Base-by-base conservation (phyloP, 2,329 filamentous ascomycete genomes). In the Arachnomyces sp. region DNA sequence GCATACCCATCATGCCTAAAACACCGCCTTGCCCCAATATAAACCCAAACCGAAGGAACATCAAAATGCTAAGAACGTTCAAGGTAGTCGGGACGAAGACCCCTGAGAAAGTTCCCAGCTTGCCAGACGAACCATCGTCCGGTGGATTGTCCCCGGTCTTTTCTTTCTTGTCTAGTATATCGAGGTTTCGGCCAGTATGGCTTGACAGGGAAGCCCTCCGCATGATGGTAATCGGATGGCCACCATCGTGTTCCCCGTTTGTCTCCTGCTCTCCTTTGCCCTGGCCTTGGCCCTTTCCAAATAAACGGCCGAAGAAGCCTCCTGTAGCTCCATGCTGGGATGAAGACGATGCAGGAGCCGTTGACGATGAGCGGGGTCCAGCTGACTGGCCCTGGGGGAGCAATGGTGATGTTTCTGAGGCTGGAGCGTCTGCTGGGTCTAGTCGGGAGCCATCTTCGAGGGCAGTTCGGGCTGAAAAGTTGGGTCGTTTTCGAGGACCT, bases 11-110 rank as follows among this genome's bases (percentile, higher is more conserved):
- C 61, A 88, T 92, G 36, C 85, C 87, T 32, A 90, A 48, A 33
- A 93, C 69, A 15, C 87, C 87, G 46, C 82, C 75, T 56, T 90
- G 82, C 7, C 86, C 87, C 15, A 93, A 70, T 42, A 94, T 84
- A 52, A 87, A 80, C 15, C 87, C 86, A 59, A 94, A 94, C 15
- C 87, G 78, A 52, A 94, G 70, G 64, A 94, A 94, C 85, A 94
- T 93, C 46, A 94, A 74, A 61, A 94, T 93, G 52, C 84, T 90
- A 49, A 93, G 67, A 31, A 94, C 87, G 60, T 92, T 94, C 49
- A 93, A 70, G 45, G 82, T 89, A n/a, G 87, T 87, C 1, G 87
- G 87, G 12, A 94, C 83, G 59, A 88, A 94, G 35, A 93, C 83
- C 6, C 84, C 84, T 3, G 80, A 84, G 49, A 87, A 78, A 7